Evolutionary conservation across 768 basidiomycete genomes (phyloP).

Genomic region (Ramaria rubella): DNA sequence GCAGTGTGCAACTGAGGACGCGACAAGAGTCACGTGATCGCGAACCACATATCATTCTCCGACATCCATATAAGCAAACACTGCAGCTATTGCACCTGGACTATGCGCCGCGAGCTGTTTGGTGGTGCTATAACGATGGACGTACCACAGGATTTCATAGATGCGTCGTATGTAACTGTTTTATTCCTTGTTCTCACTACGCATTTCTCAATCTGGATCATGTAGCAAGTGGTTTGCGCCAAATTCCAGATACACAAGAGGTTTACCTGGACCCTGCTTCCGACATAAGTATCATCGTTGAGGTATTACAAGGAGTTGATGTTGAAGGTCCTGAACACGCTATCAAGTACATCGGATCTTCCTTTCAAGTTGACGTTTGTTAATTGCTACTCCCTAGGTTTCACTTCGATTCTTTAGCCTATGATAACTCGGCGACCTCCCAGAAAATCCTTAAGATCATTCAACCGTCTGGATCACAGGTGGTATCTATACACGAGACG

Average conservation of each 20-base stretch:
- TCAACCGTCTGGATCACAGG: constrained; percentile 32
- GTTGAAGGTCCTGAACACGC: constrained; percentile 53
- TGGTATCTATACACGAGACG: constrained; percentile 38
- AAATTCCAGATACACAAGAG: constrained; percentile 93
- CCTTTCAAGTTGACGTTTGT: not conserved
- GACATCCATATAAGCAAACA: not conserved
- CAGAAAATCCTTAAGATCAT: constrained; percentile 38
- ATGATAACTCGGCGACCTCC: constrained; percentile 75
- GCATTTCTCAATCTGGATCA: not conserved
- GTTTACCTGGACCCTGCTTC: constrained; percentile 74
- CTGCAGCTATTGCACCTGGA: not conserved
- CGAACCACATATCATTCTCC: not conserved
- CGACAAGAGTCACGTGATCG: constrained; percentile 1
- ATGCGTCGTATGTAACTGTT: constrained; percentile 69
- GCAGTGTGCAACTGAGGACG: not conserved
- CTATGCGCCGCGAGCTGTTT: constrained; percentile 51
- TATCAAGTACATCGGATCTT: constrained; percentile 35
- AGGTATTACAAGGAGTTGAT: constrained; percentile 73
- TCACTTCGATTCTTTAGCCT: constrained; percentile 84
- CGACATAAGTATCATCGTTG: constrained; percentile 71
- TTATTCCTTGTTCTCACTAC: not conserved
- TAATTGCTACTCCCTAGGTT: constrained; percentile 46
- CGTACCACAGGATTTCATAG: constrained; percentile 54
- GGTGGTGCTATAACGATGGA: constrained; percentile 75
- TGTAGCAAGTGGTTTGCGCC: constrained; percentile 51